Base-by-base conservation (phyloP, 192 early-diverging fungal species). In the Umbelopsis sp. region DNA sequence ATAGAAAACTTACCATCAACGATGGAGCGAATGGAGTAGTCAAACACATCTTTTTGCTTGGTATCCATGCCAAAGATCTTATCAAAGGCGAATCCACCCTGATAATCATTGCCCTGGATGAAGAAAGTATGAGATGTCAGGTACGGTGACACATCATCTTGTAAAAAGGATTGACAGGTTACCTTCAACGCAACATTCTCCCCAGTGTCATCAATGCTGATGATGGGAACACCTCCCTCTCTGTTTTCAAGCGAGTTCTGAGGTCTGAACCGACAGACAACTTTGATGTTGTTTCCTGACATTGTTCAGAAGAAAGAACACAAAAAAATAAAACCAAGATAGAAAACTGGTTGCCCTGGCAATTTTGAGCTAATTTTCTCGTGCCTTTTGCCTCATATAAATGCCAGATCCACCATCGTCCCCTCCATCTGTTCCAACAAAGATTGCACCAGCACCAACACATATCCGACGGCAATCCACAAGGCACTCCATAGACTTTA, bases 261-360 rank as follows among this genome's bases (percentile, higher is more conserved):
- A 61, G 97, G 97, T 64, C 96, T 89, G 83, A 99, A 97, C 64
- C 97, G 91, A 85, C 94, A 96, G 70, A 99, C 92, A 71, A 99
- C 97, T 80, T 92, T 92, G 84, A 99, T 98, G 80, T 94, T 96
- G 78, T 91, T 94, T 75, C 76, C 75, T 25, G 85, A 86, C 85
- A 89, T 89, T 35, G 41, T 64, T 47, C 27, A 46, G 30, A 58
- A 27, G 53, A 58, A 58, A 58, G 21, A 58, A 52, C 21, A 52
- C 21, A 35, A 61, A 61, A 27, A 61, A 61, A 61, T n/a, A 61
- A 61, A 61, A 61, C 21, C 16, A 61, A 61, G 55, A 61, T 61
- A 61, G 55, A 61, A 61, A 61, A 61, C 30, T 25, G 33, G 21
- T 61, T 61, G 55, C 55, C 55, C 55, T 61, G 25, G 55, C 55